These are phyloP conservation scores for Alliaria petiolata DNA, from an alignment of 345 rosid species.

Conservation along the genomic window DNA sequence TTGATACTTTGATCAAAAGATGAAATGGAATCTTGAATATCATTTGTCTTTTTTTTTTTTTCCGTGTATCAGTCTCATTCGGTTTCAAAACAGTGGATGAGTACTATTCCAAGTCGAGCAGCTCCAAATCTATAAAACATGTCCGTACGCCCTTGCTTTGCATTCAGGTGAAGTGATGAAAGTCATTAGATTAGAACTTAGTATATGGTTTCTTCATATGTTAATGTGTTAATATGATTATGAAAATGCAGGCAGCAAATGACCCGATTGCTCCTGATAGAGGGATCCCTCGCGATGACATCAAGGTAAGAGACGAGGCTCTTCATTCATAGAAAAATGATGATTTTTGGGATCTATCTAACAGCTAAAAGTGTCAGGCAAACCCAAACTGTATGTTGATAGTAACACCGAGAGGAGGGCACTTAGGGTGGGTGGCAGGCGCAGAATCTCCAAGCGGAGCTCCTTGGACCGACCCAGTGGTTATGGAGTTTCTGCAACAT, in stretches of 20 bases:
- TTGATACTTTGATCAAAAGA: neutral
- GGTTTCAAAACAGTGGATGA: constrained; percentile 94
- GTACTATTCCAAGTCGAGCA: constrained; percentile 78
- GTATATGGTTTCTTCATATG: neutral
- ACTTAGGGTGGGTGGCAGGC: constrained; percentile 92
- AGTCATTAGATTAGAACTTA: neutral
- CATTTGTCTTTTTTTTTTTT: neutral
- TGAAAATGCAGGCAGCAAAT: constrained; percentile 65
- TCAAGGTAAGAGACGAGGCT: constrained; percentile 43
- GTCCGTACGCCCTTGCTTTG: constrained; percentile 73
- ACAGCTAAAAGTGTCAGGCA: constrained; percentile 39
- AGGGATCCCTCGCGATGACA: constrained; percentile 83
- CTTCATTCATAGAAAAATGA: neutral
- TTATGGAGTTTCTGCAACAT: constrained; percentile 81
- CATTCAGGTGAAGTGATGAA: constrained; percentile 59
- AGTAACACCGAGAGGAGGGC: constrained; percentile 89
- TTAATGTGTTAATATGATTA: neutral
- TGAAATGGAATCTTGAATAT: neutral
- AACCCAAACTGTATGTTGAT: constrained; percentile 76
- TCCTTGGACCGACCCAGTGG: constrained; percentile 78
- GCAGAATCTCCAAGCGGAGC: constrained; percentile 68
- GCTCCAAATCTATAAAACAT: constrained; percentile 66
- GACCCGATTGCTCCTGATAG: constrained; percentile 91
- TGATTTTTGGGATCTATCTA: constrained; percentile 11
- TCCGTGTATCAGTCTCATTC: constrained; percentile 69